Base-by-base conservation (phyloP, 129 eudicot genomes). In the Centrapalus pauciflorus region DNA sequence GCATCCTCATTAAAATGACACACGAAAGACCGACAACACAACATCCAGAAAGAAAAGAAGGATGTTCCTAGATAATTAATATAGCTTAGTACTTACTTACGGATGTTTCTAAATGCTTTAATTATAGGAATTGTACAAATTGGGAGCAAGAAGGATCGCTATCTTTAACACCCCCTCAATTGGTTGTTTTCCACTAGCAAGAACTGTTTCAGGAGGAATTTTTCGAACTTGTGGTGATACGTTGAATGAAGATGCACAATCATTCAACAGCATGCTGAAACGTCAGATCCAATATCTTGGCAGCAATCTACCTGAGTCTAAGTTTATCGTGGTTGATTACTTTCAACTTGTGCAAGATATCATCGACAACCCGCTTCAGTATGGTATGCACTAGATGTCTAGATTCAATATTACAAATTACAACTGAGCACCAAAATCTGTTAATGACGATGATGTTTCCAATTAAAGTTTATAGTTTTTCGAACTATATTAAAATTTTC, bases 141-240 rank as follows among this genome's bases (percentile, higher is more conserved):
- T 72, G 21, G 92, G 92, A 35, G 85, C 85, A 35, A 73, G 88
- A 72, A 79, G 76, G 59, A 71, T 86, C 1, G 86, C 56, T 20
- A 49, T 82, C 7, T 74, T 77, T 11, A 61, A 76, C 12, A 37
- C 72, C 4, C 85, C 88, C 33, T 76, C 78, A 7, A 51, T 85
- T 7, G 88, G 88, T 3, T 82, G 88, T 45, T 37, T 82, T 51
- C 94, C 94, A 17, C 29, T 74, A 32, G 76, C 66, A 40, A 77
- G 88, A 73, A 82, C 86, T 0, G 59, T 67, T 1, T 74, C 37
- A 1, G 85, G 84, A 10, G 85, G 85, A 28, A 0, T 17, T 7
- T 3, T 0, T 3, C 70, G 94, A 25, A 62, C 1, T 0, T 86
- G 86, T 60, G 71, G 67, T 0, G 70, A 74, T 23, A 10, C 62